phyloP scores from a whole-genome alignment of 495 filamentous ascomycete genomes.

The Penicillium mononematosum region DNA sequence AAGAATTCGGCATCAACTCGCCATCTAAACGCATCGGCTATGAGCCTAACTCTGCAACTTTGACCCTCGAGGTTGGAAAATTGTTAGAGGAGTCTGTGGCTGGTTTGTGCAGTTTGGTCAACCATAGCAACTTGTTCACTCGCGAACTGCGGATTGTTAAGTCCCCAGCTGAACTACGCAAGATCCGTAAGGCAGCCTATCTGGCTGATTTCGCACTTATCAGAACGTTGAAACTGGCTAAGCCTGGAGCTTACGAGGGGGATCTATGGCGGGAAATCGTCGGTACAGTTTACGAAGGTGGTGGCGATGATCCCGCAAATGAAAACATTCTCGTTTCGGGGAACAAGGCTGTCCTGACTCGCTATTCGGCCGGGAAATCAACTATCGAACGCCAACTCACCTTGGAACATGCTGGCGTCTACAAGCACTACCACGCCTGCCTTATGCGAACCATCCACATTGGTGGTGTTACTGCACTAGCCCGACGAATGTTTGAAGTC shows the following conservation, averaged over 20 bases:
- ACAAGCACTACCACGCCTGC: conserved; percentile 29
- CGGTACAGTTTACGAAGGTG: conserved; percentile 25
- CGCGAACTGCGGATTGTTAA: conserved; percentile 27
- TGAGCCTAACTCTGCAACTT: conserved; percentile 22
- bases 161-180: conserved; percentile 24
- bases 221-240: conserved; percentile 23
- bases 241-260: conserved; percentile 27
- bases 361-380: conserved; percentile 26
- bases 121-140: conserved; percentile 23
- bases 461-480: conserved; percentile 25
- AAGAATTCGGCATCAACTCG: conserved; percentile 22
- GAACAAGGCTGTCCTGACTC: conserved; percentile 29
- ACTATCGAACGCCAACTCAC: conserved; percentile 26
- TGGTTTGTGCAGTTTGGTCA: conserved; percentile 20
- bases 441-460: conserved; percentile 28
- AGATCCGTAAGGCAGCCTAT: conserved; percentile 29
- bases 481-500: conserved; percentile 21
- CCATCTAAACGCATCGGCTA: conserved; percentile 25
- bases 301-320: conserved; percentile 28
- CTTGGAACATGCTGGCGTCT: conserved; percentile 25
- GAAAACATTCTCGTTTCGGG: conserved; percentile 31
- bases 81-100: conserved; percentile 17
- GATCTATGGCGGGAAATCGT: conserved; percentile 27
- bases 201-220: conserved; percentile 26
- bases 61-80: conserved; percentile 23